These are phyloP conservation scores for Aaosphaeria arxii DNA, from an alignment of 2,329 filamentous ascomycete species.

Conservation along the genomic window DNA sequence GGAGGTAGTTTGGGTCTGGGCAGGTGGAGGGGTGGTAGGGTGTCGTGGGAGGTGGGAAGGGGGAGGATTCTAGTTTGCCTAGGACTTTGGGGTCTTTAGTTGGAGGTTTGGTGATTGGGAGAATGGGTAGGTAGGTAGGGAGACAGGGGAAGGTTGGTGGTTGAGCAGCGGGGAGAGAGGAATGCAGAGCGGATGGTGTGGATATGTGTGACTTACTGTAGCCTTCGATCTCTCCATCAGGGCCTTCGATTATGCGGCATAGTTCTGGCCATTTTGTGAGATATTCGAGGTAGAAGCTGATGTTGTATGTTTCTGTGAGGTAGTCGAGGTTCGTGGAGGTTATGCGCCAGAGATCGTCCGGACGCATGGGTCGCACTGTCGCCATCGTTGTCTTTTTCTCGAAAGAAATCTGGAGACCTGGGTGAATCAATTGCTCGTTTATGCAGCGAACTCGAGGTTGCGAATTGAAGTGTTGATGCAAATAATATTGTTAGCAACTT, in stretches of 20 bases:
- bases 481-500: too few relatives aligned
- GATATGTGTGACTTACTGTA: conserved; percentile 65
- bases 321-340: conserved; percentile 95
- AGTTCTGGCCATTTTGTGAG: conserved; percentile 93
- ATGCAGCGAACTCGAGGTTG: too few relatives aligned
- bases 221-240: conserved; percentile 82
- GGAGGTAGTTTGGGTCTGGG: conserved; percentile 69
- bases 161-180: not conserved
- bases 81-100: conserved; percentile 62
- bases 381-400: conserved; percentile 57
- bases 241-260: conserved; percentile 87
- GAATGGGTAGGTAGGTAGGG: not conserved
- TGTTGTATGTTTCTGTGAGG: conserved; percentile 95
- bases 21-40: conserved; percentile 61
- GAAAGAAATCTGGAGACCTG: not conserved
- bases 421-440: too few relatives aligned
- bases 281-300: conserved; percentile 94
- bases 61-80: conserved; percentile 83
- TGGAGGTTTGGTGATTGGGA: not conserved
- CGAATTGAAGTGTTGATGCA: not conserved
- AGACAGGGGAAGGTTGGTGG: not conserved
- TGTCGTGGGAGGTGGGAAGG: conserved; percentile 70
- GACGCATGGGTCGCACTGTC: conserved; percentile 73
- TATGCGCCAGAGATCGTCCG: conserved; percentile 74
- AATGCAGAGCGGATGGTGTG: not conserved